phyloP scores from a whole-genome alignment of 2,329 filamentous ascomycete genomes.

The Epicoccum nigrum region DNA sequence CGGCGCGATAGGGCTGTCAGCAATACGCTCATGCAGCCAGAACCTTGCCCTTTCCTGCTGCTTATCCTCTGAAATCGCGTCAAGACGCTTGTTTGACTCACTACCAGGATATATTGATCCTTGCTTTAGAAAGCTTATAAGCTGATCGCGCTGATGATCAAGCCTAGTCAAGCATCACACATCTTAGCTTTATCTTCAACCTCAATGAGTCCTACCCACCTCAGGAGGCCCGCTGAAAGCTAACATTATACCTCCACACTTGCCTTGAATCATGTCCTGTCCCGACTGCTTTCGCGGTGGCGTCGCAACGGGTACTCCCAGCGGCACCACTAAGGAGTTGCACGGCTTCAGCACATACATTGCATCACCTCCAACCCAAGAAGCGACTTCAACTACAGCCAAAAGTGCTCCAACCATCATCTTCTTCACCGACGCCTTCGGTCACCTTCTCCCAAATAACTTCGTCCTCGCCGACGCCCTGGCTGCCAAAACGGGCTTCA shows the following conservation, averaged over 20 bases:
- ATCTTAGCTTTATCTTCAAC: not conserved
- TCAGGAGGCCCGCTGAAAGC: not conserved
- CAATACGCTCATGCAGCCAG: not conserved
- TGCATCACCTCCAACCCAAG: conserved; percentile 4
- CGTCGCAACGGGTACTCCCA: conserved; percentile 22
- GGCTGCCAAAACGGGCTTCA: conserved; percentile 17
- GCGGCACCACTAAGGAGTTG: conserved; percentile 11
- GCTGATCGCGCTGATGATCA: not conserved
- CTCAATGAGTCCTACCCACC: not conserved
- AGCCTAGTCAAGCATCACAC: not conserved
- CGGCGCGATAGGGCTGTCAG: not conserved
- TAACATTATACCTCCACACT: not conserved
- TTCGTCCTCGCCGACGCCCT: conserved; percentile 33
- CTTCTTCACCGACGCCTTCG: conserved; percentile 34
- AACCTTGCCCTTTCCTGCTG: not conserved
- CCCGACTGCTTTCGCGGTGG: conserved; percentile 34
- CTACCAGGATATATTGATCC: not conserved
- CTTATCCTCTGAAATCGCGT: not conserved
- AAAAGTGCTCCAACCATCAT: conserved; percentile 24
- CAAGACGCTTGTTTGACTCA: not conserved
- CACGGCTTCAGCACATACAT: conserved; percentile 29
- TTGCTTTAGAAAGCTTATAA: not conserved
- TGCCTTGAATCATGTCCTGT: conserved; percentile 26
- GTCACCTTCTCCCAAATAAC: conserved; percentile 33
- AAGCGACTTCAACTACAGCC: not conserved